Percentiles rank a stretch among this genome's conserved stretches.
Conservation (phyloP, 257 asterid species). For the Nicotiana undulata region DNA sequence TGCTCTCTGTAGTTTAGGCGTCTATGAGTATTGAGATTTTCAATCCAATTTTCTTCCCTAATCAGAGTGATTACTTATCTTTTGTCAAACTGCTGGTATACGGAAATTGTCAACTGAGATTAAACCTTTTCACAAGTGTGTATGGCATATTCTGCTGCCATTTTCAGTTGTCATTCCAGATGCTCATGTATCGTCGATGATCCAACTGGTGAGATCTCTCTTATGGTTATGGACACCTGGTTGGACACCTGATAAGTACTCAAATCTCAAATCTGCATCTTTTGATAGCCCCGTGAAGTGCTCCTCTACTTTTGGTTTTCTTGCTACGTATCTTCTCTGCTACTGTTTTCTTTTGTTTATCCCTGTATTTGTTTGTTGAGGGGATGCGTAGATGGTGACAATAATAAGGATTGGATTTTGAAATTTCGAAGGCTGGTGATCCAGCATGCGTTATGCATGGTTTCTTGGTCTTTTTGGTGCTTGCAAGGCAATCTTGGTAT, state of each 20-base stretch:
- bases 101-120: neutral
- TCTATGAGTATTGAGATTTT: no score
- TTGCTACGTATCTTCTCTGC: neutral
- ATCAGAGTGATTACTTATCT: no score
- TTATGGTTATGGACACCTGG: neutral
- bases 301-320: neutral
- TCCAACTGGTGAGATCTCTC: neutral
- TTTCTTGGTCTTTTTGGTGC: neutral
- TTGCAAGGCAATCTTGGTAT: neutral
- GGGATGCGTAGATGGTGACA: neutral
- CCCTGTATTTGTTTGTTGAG: neutral
- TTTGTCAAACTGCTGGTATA: neutral
- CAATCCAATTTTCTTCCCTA: no score
- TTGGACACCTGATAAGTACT: neutral
- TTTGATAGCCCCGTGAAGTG: neutral
- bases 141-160: neutral
- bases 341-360: neutral
- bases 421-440: neutral
- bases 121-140: neutral
- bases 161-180: neutral
- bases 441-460: neutral
- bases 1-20: no score
- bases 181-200: neutral
- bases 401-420: neutral
- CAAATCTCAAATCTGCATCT: neutral